Base-by-base conservation (phyloP, 176 grass and related monocot genomes). In the Chloris gayana region DNA sequence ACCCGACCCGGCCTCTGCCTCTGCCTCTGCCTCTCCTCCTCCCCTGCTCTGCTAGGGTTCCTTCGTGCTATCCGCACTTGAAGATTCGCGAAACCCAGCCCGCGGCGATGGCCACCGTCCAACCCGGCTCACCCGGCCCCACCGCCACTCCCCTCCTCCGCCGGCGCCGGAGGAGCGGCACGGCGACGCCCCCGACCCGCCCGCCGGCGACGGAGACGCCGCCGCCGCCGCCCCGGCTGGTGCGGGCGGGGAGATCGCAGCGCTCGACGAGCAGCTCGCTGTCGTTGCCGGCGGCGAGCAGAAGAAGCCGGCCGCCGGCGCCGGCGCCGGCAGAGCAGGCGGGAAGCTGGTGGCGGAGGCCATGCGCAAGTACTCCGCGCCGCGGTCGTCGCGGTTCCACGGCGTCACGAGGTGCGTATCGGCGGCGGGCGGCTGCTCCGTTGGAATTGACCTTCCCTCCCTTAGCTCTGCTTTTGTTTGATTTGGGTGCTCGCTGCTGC, bases 351-450 rank as follows among this genome's bases (percentile, higher is more conserved):
- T 95, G 13, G 84, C 84, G 30, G 90, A 88, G 60, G 82, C 92
- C 18, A 88, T 91, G 88, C 87, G 91, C 84, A 99, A 95, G 90
- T 88, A 91, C 73, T 82, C 92, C 5, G 65, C 88, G 18, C 96
- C 92, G 35, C 77, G 92, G 42, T 99, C 96, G 73, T 99, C 96
- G 31, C 86, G 57, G 53, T 99, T 80, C 84, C 96, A 99, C 65
- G 92, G 96, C 65, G 96, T 99, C 69, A 95, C 92, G 5, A 95
- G 91, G 96, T 99, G 39, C 62, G 58, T 12, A 29, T 9, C 7
- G 22, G 22, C 56, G 7, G 85, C 31, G 22, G 13, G 74, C 67
- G 58, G 47, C 22, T 27, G 75, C 30, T 56, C 18, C 22, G 25
- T 15, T 34, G 7, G 44, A 18, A 49, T 1, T 6, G 41, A 26